Evolutionary conservation across 768 basidiomycete species (phyloP), one percentile per base, ranked within the genome.

Genomic region (Lactarius tabidus): DNA sequence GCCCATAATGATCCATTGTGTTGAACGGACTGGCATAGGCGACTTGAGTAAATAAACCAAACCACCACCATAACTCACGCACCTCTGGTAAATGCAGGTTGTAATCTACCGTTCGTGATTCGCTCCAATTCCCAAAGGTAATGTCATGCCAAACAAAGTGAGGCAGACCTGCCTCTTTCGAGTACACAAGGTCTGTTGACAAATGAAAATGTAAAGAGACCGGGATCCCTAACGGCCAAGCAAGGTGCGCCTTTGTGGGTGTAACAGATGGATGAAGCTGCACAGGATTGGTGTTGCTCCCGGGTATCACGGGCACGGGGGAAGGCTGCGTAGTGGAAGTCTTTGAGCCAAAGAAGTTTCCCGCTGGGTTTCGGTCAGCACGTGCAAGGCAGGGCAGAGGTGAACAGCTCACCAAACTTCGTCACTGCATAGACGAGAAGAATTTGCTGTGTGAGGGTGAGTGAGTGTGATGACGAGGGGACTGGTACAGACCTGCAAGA

Each of bases 1-100:
- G 89, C 89, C 89, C 90, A 96, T 56, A 95, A 75, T 2, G 90
- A 85, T 14, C 84, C 90, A 72, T 96, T 96, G 63, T 79, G 80
- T 71, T 90, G 80, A 14, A 94, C 93, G 57, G 79, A 81, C 92
- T 94, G 70, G 23, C n/a, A 10, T 9, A 51, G 26, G 59, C 9
- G 26, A 26, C 26, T 58, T 59, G 1, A 31, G 26, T n/a, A 28
- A 56, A n/a, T 12, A 45, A 45, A n/a, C 43, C n/a, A 10, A 45
- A 45, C 39, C 9, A 35, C 43, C 43, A 56, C 23, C 17, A 67
- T 33, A 45, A 17, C 10, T 28, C 20, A 70, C 81, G 68, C 73
- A 92, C 92, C 76, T 82, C 75, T 0, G 92, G 93, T 59, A 94
- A 79, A 33, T 83, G 79, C 45, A 95, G 75, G 54, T 85, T 38